Conservation (phyloP, 2,329 filamentous ascomycete genomes). For the Chrysosporium queenslandicum region DNA sequence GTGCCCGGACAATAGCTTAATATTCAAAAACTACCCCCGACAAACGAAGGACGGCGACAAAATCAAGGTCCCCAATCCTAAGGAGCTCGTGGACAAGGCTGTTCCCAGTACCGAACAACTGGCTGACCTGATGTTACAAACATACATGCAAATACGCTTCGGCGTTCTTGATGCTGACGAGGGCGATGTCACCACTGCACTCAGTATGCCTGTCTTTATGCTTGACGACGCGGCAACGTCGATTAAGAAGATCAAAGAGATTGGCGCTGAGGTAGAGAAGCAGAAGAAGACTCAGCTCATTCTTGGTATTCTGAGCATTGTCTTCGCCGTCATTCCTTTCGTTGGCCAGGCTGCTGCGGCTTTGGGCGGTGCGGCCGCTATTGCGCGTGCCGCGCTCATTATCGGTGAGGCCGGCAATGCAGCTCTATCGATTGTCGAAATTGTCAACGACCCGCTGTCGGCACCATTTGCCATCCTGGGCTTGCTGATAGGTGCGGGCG, state of each 20-base stretch:
- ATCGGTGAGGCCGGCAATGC: background rate
- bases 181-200: too few species aligned
- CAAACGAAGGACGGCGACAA: too few species aligned
- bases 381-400: background rate
- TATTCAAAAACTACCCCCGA: too few species aligned
- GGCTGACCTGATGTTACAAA: too few species aligned
- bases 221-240: too few species aligned
- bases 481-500: background rate
- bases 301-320: background rate
- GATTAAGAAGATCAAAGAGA: background rate
- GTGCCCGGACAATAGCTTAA: too few species aligned
- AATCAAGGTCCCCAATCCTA: too few species aligned
- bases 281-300: background rate
- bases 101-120: too few species aligned
- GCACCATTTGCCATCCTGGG: background rate
- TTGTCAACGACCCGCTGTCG: background rate
- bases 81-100: too few species aligned
- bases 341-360: background rate
- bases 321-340: background rate
- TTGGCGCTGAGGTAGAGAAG: background rate
- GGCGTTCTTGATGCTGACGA: too few species aligned
- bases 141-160: too few species aligned
- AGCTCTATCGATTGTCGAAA: background rate
- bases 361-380: background rate
- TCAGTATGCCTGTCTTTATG: too few species aligned